Percentiles rank a stretch among this genome's conserved stretches.
Evolutionary conservation across 2,329 filamentous ascomycete species (phyloP).

Genomic region (Diaporthe aspalathi): DNA sequence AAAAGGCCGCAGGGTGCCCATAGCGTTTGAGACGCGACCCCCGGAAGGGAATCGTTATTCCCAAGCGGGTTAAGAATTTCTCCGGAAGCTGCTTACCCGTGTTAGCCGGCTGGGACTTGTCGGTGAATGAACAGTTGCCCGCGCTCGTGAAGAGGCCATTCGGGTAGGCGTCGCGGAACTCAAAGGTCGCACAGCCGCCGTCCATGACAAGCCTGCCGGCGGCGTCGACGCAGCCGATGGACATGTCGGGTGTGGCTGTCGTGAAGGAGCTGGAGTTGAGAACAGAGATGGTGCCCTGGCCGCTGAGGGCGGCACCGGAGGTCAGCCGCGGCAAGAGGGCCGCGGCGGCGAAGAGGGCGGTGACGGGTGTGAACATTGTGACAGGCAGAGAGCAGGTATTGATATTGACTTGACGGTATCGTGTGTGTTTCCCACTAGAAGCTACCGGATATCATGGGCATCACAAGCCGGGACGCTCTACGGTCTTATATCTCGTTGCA

Average conservation of each 20-base stretch:
- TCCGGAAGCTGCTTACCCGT: too few species aligned
- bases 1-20: too few species aligned
- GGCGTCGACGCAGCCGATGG: conserved; percentile 34
- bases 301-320: conserved; percentile 9
- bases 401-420: background rate
- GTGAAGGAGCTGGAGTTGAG: conserved; percentile 25
- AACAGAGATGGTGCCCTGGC: conserved; percentile 30
- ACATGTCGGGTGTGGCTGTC: conserved; percentile 12
- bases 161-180: background rate
- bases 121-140: conserved; percentile 34
- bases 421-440: background rate
- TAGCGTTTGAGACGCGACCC: too few species aligned
- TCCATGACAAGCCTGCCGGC: conserved; percentile 31
- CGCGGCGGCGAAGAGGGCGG: conserved; percentile 1
- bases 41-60: too few species aligned
- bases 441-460: background rate
- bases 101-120: conserved; percentile 30
- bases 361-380: conserved; percentile 28
- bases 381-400: background rate
- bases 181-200: conserved; percentile 30
- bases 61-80: too few species aligned
- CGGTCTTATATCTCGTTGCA: background rate
- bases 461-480: background rate
- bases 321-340: background rate
- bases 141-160: conserved; percentile 18